Base-by-base conservation (phyloP, 2,329 filamentous ascomycete species). In the Penicillium hordei region DNA sequence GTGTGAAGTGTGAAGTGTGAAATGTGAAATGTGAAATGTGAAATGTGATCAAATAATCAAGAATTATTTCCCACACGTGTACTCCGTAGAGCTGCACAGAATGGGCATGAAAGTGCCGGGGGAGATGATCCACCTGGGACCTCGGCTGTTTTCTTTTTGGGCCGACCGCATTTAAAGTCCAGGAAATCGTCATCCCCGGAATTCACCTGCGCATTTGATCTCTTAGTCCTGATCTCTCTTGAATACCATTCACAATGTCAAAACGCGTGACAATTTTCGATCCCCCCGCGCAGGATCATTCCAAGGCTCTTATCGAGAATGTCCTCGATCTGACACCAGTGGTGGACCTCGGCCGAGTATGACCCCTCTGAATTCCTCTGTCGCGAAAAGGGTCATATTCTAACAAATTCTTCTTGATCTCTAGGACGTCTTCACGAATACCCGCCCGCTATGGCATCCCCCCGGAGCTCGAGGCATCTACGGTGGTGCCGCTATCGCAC, bases 391-490 rank as follows among this genome's bases (percentile, higher is more conserved):
- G 4, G 21, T 29, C 54, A 36, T 21, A 29, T 43, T 23, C 19
- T 62, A 34, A 60, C 48, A 7, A 9, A 34, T 19, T 4, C 12
- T 13, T 48, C 17, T 39, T 12, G 1, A 3, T 13, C 7, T 42
- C 48, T 60, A 91, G 88, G 89, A 96, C 73, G 88, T 97, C 66
- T 99, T 94, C 80, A 97, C 94, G 55, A 99, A 99, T 75, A 90
- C 92, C 2, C 89, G 92, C 38, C 89, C 89, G 23, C 83, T 94
- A 60, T 97, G 93, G 93, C 93, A 95, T 67, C 94, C 94, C 0
- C 88, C 90, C 0, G 92, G 91, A 21, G 94, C 94, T 3, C 87
- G 94, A 53, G 94, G 94, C 60, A 92, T 99, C 76, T 99, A 91
- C 70, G 94, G 94, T 72, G 93, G 93, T 64, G 87, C 90, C 56